Conservation (phyloP, 2,329 filamentous ascomycete genomes). For the Lasiodiplodia theobromae region DNA sequence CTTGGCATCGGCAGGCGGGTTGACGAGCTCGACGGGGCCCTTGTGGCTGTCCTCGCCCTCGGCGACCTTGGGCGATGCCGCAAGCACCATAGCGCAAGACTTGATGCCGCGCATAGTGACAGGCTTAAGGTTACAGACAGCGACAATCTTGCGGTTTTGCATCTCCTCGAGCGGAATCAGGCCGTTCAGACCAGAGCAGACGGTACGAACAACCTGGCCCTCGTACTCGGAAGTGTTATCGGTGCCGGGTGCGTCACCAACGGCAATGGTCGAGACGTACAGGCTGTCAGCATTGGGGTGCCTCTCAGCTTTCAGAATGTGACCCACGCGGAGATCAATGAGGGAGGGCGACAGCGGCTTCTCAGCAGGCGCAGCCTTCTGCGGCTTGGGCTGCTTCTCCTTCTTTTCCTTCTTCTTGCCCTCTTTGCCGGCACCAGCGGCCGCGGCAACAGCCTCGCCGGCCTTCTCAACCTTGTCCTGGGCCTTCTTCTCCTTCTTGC, state of each 20-base stretch:
- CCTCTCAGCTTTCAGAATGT: conserved; percentile 94
- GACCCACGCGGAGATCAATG: conserved; percentile 94
- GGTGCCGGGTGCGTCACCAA: conserved; percentile 83
- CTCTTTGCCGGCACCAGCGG: conserved; percentile 40
- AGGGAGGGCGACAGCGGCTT: conserved; percentile 82
- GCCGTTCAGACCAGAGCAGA: conserved; percentile 96
- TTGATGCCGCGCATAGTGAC: conserved; percentile 97
- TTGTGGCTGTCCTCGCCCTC: conserved; percentile 87
- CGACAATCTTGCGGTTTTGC: conserved; percentile 94
- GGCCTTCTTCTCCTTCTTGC: conserved; percentile 55
- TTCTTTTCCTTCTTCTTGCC: conserved; percentile 83
- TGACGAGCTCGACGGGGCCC: conserved; percentile 90
- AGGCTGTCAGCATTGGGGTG: conserved; percentile 97
- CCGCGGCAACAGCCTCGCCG: conserved; percentile 58
- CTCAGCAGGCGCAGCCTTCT: conserved; percentile 67
- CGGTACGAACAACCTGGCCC: conserved; percentile 89
- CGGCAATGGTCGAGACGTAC: conserved; percentile 93
- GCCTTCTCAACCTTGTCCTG: conserved; percentile 64
- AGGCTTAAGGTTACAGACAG: conserved; percentile 97
- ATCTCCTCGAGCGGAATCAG: conserved; percentile 92
- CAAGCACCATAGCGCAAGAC: conserved; percentile 88
- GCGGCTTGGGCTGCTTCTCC: conserved; percentile 81
- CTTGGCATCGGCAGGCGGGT: conserved; percentile 76
- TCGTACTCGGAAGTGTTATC: conserved; percentile 93
- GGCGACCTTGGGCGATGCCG: conserved; percentile 82